A percentile compares a stretch with the other conserved stretches of the same genome.
phyloP scores from a whole-genome alignment of 2,329 filamentous ascomycete species.

The Claviceps monticola region DNA sequence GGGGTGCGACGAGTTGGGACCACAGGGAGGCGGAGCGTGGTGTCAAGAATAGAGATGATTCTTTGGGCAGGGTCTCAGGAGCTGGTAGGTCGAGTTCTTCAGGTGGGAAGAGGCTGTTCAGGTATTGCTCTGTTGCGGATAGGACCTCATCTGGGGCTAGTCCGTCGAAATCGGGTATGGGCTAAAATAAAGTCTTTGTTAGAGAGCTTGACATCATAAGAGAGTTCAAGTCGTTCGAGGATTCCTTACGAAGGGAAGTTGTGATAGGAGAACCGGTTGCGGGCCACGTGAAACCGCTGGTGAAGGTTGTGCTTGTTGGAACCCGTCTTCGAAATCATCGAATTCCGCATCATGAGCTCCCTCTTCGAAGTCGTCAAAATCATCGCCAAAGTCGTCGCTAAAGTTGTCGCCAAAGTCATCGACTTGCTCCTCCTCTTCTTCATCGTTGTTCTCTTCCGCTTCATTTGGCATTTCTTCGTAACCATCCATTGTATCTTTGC shows the following conservation, averaged over 20 bases:
- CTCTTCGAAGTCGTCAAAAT: constrained; percentile 49
- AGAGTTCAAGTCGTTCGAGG: neutral
- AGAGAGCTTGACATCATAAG: constrained; percentile 2
- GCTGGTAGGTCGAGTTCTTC: constrained; percentile 37
- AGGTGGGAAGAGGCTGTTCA: constrained; percentile 51
- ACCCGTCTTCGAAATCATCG: constrained; percentile 61
- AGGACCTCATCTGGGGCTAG: constrained; percentile 47
- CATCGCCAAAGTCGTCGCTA: constrained; percentile 19
- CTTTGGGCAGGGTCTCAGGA: constrained; percentile 36
- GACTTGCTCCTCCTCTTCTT: neutral
- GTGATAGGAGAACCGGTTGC: constrained; percentile 22
- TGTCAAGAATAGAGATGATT: constrained; percentile 61
- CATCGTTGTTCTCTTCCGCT: neutral
- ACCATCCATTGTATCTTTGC: neutral
- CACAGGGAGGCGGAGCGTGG: constrained; percentile 81
- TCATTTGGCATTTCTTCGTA: neutral
- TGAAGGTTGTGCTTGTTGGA: constrained; percentile 37
- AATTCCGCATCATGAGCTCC: constrained; percentile 42
- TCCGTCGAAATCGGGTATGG: constrained; percentile 53
- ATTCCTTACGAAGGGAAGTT: constrained; percentile 31
- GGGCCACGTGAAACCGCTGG: constrained; percentile 16
- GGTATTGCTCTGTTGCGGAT: constrained; percentile 48
- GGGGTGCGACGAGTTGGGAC: constrained; percentile 91
- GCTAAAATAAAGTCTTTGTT: constrained; percentile 26
- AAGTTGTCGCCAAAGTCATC: constrained; percentile 28